These are phyloP conservation scores for Apiospora saccharicola DNA, from an alignment of 2,329 filamentous ascomycete genomes.

Conservation along the genomic window DNA sequence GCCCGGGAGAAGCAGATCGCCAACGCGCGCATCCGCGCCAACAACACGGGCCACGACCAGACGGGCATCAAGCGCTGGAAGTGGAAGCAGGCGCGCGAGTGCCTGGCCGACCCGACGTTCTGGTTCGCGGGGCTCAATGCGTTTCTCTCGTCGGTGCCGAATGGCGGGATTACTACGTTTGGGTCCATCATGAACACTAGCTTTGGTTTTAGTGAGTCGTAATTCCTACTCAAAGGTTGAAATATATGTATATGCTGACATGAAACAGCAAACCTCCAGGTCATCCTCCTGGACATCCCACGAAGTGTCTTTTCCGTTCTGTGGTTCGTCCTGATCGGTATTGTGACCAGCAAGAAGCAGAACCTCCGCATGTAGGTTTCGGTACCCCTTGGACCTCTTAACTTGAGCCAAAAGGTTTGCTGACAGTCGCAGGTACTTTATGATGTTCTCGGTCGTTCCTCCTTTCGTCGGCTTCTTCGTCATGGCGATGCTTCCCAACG, in stretches of 20 bases:
- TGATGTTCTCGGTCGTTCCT: conserved; percentile 46
- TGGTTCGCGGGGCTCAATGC: conserved; percentile 48
- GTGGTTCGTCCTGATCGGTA: conserved; percentile 45
- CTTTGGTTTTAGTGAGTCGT: conserved; percentile 46
- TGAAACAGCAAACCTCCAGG: conserved; percentile 43
- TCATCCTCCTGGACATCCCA: conserved; percentile 47
- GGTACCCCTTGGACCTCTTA: too few species aligned
- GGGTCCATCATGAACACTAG: conserved; percentile 44
- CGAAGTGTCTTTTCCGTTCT: conserved; percentile 43
- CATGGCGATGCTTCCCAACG: conserved; percentile 45
- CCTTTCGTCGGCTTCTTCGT: conserved; percentile 47
- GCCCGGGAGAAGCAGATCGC: conserved; percentile 47
- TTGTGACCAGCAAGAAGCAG: conserved; percentile 43
- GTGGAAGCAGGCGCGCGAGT: conserved; percentile 47
- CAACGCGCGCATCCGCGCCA: conserved; percentile 44
- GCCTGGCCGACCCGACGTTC: conserved; percentile 45
- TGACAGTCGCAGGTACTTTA: conserved; percentile 41
- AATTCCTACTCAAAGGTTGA: too few species aligned
- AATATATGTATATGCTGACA: neutral
- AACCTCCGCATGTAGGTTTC: conserved; percentile 43
- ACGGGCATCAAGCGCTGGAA: conserved; percentile 47
- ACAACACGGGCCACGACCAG: conserved; percentile 47
- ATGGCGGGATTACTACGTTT: conserved; percentile 47
- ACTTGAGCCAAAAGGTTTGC: neutral
- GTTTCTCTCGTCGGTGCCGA: conserved; percentile 46